A percentile compares a stretch with the other conserved stretches of the same genome.
Conservation (phyloP, 2,329 filamentous ascomycete genomes). For the Exophiala viscosa region DNA sequence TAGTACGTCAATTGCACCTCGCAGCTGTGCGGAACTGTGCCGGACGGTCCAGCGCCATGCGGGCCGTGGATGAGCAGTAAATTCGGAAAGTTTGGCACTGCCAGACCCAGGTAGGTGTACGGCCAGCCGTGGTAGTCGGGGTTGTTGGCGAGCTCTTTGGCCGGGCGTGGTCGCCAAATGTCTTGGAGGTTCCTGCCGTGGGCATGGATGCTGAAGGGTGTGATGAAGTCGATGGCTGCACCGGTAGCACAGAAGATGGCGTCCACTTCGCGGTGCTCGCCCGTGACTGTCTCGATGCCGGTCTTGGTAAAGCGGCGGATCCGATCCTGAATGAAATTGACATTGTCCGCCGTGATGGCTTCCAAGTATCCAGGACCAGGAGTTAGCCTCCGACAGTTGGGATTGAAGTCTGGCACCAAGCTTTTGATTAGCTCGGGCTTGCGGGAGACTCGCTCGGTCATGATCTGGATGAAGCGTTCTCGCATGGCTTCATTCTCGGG, state of each 20-base stretch:
- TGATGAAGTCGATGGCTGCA: constrained; percentile 34
- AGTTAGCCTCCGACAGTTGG: constrained; percentile 46
- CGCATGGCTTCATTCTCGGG: constrained; percentile 22
- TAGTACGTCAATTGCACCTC: constrained; percentile 65
- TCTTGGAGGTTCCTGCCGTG: constrained; percentile 28
- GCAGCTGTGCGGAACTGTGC: constrained; percentile 63
- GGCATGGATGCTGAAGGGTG: constrained; percentile 34
- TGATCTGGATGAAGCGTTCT: constrained; percentile 20
- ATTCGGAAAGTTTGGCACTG: constrained; percentile 42
- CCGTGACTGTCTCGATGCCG: constrained; percentile 36
- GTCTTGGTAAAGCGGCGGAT: constrained; percentile 58
- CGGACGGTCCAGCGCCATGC: constrained; percentile 51
- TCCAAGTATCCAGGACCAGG: constrained; percentile 67
- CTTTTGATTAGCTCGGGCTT: constrained; percentile 36
- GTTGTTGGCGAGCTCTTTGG: constrained; percentile 32
- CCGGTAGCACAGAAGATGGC: constrained; percentile 38
- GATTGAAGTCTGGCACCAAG: constrained; percentile 40
- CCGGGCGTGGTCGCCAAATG: constrained; percentile 31
- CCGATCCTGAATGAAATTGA: constrained; percentile 56
- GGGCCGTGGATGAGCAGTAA: constrained; percentile 43
- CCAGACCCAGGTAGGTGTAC: constrained; percentile 39
- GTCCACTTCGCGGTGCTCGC: constrained; percentile 26
- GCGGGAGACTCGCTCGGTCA: constrained; percentile 24
- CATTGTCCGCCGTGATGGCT: constrained; percentile 58
- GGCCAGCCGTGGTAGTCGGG: constrained; percentile 32